Conservation (phyloP, 2,329 filamentous ascomycete genomes). For the Thelonectria blattea region DNA sequence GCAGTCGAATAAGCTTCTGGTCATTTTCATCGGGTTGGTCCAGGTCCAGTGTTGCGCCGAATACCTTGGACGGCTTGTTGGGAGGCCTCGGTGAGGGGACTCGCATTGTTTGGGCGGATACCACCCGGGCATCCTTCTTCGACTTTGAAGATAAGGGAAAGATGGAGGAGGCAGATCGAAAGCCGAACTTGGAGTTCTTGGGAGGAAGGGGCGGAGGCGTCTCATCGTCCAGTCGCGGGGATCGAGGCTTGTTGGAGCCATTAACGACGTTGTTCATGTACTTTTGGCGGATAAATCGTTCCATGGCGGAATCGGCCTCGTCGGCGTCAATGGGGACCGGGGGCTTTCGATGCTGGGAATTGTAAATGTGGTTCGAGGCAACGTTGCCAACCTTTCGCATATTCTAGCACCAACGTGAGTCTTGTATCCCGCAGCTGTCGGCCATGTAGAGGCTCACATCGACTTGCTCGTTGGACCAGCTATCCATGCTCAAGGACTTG, state of each 20-base stretch:
- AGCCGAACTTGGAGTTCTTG: constrained; percentile 66
- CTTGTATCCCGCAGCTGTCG: not conserved
- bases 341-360: constrained; percentile 81
- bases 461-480: constrained; percentile 94
- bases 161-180: constrained; percentile 69
- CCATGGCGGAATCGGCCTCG: constrained; percentile 92
- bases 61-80: constrained; percentile 71
- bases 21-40: constrained; percentile 67
- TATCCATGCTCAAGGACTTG: constrained; percentile 98
- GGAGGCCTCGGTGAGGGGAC: constrained; percentile 49
- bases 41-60: constrained; percentile 70
- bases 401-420: constrained; percentile 62
- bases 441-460: constrained; percentile 67
- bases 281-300: constrained; percentile 92
- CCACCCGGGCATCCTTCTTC: constrained; percentile 57
- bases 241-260: constrained; percentile 45
- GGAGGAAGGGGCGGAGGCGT: constrained; percentile 66
- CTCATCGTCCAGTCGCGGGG: constrained; percentile 57
- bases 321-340: constrained; percentile 89
- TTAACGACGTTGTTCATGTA: constrained; percentile 69
- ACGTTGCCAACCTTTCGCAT: constrained; percentile 94
- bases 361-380: constrained; percentile 86
- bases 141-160: constrained; percentile 68
- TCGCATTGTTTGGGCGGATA: constrained; percentile 36
- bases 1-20: constrained; percentile 75